Evolutionary conservation across 2,329 filamentous ascomycete species (phyloP).

Genomic region (Fusarium agapanthi): DNA sequence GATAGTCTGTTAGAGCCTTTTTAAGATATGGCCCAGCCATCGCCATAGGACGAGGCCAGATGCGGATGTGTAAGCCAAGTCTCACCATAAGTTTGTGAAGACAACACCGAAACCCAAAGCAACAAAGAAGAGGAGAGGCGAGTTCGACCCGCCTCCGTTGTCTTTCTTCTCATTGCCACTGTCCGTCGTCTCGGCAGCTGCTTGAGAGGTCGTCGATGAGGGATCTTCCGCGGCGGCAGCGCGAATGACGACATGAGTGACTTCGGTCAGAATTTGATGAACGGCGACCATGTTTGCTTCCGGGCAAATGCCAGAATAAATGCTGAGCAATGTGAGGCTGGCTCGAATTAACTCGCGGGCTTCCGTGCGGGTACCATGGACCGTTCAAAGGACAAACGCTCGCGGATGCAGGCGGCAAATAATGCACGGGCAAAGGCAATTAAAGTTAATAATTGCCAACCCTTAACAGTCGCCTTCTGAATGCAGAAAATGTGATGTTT

Average conservation of each 20-base stretch:
- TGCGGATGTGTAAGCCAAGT: conserved; percentile 12
- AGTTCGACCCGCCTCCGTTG: conserved; percentile 49
- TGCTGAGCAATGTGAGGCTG: conserved; percentile 25
- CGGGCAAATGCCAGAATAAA: conserved; percentile 20
- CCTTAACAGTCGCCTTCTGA: conserved; percentile 16
- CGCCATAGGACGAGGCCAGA: conserved; percentile 66
- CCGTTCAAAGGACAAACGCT: conserved; percentile 32
- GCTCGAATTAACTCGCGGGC: conserved; percentile 41
- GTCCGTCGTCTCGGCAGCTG: conserved; percentile 28
- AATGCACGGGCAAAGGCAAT: conserved; percentile 31
- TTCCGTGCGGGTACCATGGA: conserved; percentile 42
- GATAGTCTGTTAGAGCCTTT: conserved; percentile 40
- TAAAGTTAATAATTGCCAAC: conserved; percentile 17
- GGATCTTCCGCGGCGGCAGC: conserved; percentile 32
- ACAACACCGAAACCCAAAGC: conserved; percentile 97
- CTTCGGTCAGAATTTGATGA: conserved; percentile 38
- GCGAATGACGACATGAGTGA: conserved; percentile 38
- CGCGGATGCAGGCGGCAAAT: conserved; percentile 26
- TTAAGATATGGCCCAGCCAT: conserved; percentile 45
- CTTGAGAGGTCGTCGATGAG: conserved; percentile 31
- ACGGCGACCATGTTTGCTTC: conserved; percentile 40
- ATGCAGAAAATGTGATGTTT: background rate
- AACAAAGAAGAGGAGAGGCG: conserved; percentile 79
- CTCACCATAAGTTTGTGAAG: conserved; percentile 98
- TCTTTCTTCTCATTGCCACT: conserved; percentile 21